Base-by-base conservation (phyloP, 2,329 filamentous ascomycete species). In the Botryotinia calthae region DNA sequence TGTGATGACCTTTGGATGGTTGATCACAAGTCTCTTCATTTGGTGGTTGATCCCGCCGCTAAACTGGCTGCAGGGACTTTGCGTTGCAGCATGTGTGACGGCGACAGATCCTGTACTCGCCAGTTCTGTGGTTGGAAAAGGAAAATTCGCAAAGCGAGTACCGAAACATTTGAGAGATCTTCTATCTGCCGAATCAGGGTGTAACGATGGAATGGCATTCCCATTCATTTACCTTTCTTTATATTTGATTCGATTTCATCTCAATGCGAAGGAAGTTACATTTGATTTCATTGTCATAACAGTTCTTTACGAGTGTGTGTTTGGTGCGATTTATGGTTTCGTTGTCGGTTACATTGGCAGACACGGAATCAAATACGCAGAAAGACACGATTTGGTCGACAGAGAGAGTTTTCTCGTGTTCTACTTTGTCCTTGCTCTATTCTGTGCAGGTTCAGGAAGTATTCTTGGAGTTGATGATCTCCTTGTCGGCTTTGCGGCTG, bases 121-220 rank as follows among this genome's bases (percentile, higher is more conserved):
- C 42, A 98, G 96, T 22, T 99, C 96, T 25, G 96, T 99, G 71
- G 96, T 99, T 70, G 96, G 96, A 81, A 99, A 98, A 85, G 96
- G 96, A 79, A 99, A 99, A 83, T 99, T 99, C 79, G 95, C 96
- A 51, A 97, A 97, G 84, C 90, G 96, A 75, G 94, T 99, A 7
- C 96, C 96, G 34, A 98, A 98, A 85, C 96, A 99, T 90, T 85
- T 99, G 84, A 89, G 96, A 86, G 96, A 99, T 83, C 81, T 99
- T 69, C 86, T 99, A 20, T 99, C 96, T 7, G 95, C 95, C 72
- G 96, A 99, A 83, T 99, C 96, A 12, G 96, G 96, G 44, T 99
- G 96, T 84, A 99, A 99, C 86, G 96, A 99, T 82, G 96, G 96
- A 83, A 99, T 99, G 96, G 96, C 96, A 1, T 99, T 99, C 80